Base-by-base conservation (phyloP, 768 basidiomycete species). In the Mycena galericulata region DNA sequence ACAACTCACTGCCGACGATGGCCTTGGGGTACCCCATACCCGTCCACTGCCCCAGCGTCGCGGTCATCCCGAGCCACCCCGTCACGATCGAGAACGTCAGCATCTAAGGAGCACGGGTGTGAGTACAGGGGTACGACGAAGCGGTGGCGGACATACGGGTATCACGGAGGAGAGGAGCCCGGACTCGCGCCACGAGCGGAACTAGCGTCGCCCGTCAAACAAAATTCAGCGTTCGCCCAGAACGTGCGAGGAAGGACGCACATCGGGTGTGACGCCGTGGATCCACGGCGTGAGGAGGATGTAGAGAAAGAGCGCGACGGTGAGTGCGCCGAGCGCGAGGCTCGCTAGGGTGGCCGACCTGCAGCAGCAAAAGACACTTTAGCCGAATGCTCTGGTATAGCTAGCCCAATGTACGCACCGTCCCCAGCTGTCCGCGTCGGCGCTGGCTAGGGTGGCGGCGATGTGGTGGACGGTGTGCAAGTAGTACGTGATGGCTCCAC, bases 181-280 rank as follows among this genome's bases (percentile, higher is more conserved):
- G 6, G 92, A 93, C 71, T 91, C 82, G 72, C 90, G 83, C 93
- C 93, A 94, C 18, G 87, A 86, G 51, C 84, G 88, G 74, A 92
- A 94, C 93, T 94, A 74, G 24, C 41, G 74, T 34, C 36, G 41
- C 40, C 12, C 43, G 24, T 53, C 32, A 53, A 32, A 18, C 41
- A 26, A 45, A n/a, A 11, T 12, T 38, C 22, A 51, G 17, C 24
- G 26, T 26, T 54, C 11, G 43, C 30, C 22, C 27, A 4, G 15
- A 17, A 6, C 11, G 29, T 12, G 17, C 18, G 11, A 43, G 27
- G 45, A 51, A 29, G 47, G 30, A 85, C 89, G 72, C 75, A 94
- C 92, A 73, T 94, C 86, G 38, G 91, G 90, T 69, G 90, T 86
- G 60, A 88, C 85, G 22, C 91, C 92, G 63, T 86, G 85, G 32